Evolutionary conservation across 2,329 filamentous ascomycete genomes (phyloP).

Genomic region (Xylaria arbuscula): DNA sequence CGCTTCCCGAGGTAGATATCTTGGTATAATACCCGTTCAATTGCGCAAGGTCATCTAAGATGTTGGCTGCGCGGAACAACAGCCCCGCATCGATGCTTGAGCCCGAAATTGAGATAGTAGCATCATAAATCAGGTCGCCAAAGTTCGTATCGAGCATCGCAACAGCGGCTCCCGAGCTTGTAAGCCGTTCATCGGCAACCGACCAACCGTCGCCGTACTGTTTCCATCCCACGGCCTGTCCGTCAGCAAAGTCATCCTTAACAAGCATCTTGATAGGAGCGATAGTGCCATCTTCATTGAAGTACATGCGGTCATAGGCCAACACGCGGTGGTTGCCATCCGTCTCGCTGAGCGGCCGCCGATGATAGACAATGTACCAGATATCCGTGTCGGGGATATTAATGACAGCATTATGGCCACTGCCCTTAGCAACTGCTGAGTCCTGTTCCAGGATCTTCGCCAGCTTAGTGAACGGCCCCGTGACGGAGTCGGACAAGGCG

Average conservation of each 20-base stretch:
- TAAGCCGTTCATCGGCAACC: conserved; percentile 46
- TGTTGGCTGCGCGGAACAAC: conserved; percentile 51
- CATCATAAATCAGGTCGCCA: conserved; percentile 49
- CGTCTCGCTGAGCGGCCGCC: conserved; percentile 57
- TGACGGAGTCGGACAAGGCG: conserved; percentile 54
- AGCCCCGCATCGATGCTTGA: conserved; percentile 49
- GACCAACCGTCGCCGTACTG: conserved; percentile 45
- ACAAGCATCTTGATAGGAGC: conserved; percentile 58
- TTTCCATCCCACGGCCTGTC: conserved; percentile 54
- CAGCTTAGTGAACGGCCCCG: conserved; percentile 55
- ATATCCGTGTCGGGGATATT: conserved; percentile 53
- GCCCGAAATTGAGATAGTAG: conserved; percentile 42
- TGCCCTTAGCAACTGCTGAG: conserved; percentile 50
- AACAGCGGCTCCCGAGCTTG: conserved; percentile 38
- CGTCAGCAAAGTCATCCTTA: conserved; percentile 56
- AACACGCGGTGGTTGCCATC: conserved; percentile 59
- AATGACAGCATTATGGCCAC: conserved; percentile 57
- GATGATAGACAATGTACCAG: conserved; percentile 61
- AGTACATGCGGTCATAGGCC: conserved; percentile 61
- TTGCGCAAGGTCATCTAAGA: conserved; percentile 36
- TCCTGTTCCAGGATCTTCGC: conserved; percentile 55
- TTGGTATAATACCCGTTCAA: conserved; percentile 49
- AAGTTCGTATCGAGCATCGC: conserved; percentile 55
- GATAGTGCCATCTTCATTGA: conserved; percentile 58
- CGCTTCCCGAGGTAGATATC: conserved; percentile 38